Base-by-base conservation (phyloP, 1,284 basidiomycete genomes). In the Ganoderma lingzhi region DNA sequence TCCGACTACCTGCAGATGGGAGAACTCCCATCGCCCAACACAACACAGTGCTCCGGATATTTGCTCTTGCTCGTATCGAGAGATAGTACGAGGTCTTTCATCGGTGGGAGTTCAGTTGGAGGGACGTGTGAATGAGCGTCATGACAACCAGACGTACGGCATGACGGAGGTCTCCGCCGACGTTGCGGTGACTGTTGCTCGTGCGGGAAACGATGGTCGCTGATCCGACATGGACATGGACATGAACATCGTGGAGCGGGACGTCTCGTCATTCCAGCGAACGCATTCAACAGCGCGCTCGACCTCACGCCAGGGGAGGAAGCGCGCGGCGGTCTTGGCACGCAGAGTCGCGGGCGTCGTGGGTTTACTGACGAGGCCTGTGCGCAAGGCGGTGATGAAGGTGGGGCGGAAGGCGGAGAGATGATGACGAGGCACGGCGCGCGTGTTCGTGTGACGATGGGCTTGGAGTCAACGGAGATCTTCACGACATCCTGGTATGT, bases 241-340 rank as follows among this genome's bases (percentile, higher is more conserved):
- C n/a, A n/a, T n/a, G n/a, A n/a, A 41, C 10, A n/a, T n/a, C n/a
- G 12, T 2, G 39, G 59, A 14, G 4, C 60, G 55, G 15, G 32
- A 17, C 6, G 60, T 35, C 32, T 63, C 69, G 65, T 67, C 74
- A 48, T 68, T 67, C 69, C 68, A 70, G 19, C 67, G 70, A 3
- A 78, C 72, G 10, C 72, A 71, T 63, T 74, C 74, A 3, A 87
- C 84, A 6, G 85, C 84, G 42, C 84, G 82, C 73, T 92, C 88
- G 39, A 90, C 85, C 75, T 92, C 90, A 56, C 88, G 82, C 91
- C 91, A 93, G 44, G 86, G 84, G 68, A 93, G 76, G 78, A 92
- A 93, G n/a, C 91, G 85, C 63, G 90, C 88, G 0, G 87, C 84
- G 1, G 89, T 89, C 75, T 93, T 90, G n/a, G 79, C 80, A 39